These are phyloP conservation scores for Pleodorina starrii DNA, from an alignment of 139 green algal genomes.

Conservation along the genomic window DNA sequence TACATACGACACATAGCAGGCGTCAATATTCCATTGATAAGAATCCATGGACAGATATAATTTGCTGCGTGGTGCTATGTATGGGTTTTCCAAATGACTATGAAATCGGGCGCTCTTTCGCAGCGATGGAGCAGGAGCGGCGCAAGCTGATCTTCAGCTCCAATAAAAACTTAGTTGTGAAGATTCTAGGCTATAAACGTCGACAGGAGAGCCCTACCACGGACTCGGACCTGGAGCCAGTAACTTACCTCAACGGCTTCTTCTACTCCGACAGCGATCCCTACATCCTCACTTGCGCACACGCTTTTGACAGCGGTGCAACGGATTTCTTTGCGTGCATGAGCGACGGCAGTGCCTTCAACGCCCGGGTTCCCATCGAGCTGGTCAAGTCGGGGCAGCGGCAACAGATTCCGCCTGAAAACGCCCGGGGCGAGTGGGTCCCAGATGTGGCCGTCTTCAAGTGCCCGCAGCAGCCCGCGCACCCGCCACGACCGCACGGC, in stretches of 20 bases:
- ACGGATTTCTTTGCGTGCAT: not conserved
- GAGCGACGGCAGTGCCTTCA: not conserved
- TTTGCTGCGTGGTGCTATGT: not conserved
- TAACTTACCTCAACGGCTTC: constrained; percentile 9
- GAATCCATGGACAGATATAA: not conserved
- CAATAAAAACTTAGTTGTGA: not conserved
- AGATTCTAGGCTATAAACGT: constrained; percentile 12
- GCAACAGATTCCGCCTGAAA: not conserved
- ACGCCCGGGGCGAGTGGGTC: not conserved
- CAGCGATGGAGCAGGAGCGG: not conserved
- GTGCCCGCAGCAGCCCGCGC: not conserved
- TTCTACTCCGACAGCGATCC: constrained; percentile 9
- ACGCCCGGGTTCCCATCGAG: not conserved
- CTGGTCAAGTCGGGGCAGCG: constrained; percentile 13
- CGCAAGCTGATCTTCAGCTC: not conserved
- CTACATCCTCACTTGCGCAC: constrained; percentile 2
- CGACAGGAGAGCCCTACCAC: not conserved
- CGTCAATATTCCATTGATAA: not conserved
- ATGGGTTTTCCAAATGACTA: not conserved
- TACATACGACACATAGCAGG: not conserved
- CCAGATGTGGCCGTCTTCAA: constrained; percentile 3
- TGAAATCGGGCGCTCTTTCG: not conserved
- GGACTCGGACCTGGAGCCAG: not conserved
- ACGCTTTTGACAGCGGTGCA: constrained; percentile 5
- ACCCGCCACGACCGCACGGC: not conserved